These are phyloP conservation scores for Kodamaea kaohsiungensis DNA, from an alignment of 805 yeast genomes.

Conservation along the genomic window DNA sequence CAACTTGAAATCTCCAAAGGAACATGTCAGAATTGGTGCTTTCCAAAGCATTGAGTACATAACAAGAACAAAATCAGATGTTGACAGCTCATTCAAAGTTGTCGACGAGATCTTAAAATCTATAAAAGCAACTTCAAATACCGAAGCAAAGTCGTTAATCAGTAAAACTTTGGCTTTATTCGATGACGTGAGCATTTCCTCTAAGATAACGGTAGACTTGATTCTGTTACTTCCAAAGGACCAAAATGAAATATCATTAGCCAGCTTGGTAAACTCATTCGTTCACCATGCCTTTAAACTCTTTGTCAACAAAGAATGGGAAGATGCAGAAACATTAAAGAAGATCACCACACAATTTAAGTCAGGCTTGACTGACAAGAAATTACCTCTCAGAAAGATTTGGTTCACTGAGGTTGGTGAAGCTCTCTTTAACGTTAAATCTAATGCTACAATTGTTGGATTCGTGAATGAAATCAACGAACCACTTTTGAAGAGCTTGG, in stretches of 20 bases:
- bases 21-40: slow-evolving; percentile 55
- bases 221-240: slow-evolving; percentile 66
- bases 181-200: slow-evolving; percentile 25
- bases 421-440: slow-evolving; percentile 16
- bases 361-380: slow-evolving; percentile 69
- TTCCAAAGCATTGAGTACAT: slow-evolving; percentile 31
- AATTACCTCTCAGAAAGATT: slow-evolving; percentile 57
- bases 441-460: neutral
- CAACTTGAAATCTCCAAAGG: slow-evolving; percentile 71
- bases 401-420: slow-evolving; percentile 64
- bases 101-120: slow-evolving; percentile 57
- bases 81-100: slow-evolving; percentile 25
- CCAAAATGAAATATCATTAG: slow-evolving; percentile 66
- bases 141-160: slow-evolving; percentile 64
- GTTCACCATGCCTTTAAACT: slow-evolving; percentile 42
- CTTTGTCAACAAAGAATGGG: slow-evolving; percentile 8
- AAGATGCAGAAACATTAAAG: slow-evolving; percentile 7
- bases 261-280: slow-evolving; percentile 49
- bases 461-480: slow-evolving; percentile 19
- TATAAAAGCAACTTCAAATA: slow-evolving; percentile 55
- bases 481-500: slow-evolving; percentile 26
- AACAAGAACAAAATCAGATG: slow-evolving; percentile 18
- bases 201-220: slow-evolving; percentile 43
- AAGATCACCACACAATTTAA: slow-evolving; percentile 35
- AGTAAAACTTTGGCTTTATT: slow-evolving; percentile 44